Percentiles rank a stretch among this genome's conserved stretches.
Evolutionary conservation across 2,329 filamentous ascomycete genomes (phyloP).

Genomic region (Microcera coccophila): DNA sequence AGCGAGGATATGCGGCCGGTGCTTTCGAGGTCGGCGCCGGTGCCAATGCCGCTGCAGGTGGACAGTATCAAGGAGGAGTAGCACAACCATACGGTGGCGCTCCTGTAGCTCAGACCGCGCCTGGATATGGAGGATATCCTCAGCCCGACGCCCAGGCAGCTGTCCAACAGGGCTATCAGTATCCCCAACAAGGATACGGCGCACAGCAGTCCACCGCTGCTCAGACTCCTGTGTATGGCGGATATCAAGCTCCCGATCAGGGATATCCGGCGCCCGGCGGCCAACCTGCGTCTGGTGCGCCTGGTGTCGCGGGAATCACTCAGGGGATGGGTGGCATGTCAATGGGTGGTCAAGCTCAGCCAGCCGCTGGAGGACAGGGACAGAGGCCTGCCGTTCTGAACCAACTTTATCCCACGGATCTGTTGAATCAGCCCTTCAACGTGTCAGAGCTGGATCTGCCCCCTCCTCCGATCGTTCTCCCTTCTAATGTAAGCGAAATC

Average conservation of each 20-base stretch:
- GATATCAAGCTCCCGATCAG: constrained; percentile 65
- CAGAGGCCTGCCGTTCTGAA: constrained; percentile 60
- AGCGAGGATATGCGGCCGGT: constrained; percentile 88
- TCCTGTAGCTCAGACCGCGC: constrained; percentile 46
- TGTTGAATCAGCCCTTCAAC: constrained; percentile 90
- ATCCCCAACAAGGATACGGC: constrained; percentile 42
- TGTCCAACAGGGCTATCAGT: constrained; percentile 42
- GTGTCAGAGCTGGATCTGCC: constrained; percentile 87
- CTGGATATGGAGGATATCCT: constrained; percentile 58
- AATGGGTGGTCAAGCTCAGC: constrained; percentile 53
- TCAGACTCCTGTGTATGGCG: constrained; percentile 42
- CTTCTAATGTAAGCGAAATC: constrained; percentile 71
- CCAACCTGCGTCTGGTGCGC: constrained; percentile 29
- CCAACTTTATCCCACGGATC: constrained; percentile 86
- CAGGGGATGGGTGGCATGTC: constrained; percentile 84
- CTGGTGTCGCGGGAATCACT: constrained; percentile 67
- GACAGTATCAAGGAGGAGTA: constrained; percentile 37
- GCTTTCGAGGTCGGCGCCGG: constrained; percentile 90
- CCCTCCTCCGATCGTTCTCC: constrained; percentile 85
- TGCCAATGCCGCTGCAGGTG: constrained; percentile 66
- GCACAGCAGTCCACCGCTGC: constrained; percentile 38
- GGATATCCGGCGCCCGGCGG: constrained; percentile 58
- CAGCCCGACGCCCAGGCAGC: constrained; percentile 39
- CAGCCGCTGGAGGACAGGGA: constrained; percentile 36
- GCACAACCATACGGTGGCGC: constrained; percentile 45